Base-by-base conservation (phyloP, 441 rosid species). In the Eruca vesicaria region DNA sequence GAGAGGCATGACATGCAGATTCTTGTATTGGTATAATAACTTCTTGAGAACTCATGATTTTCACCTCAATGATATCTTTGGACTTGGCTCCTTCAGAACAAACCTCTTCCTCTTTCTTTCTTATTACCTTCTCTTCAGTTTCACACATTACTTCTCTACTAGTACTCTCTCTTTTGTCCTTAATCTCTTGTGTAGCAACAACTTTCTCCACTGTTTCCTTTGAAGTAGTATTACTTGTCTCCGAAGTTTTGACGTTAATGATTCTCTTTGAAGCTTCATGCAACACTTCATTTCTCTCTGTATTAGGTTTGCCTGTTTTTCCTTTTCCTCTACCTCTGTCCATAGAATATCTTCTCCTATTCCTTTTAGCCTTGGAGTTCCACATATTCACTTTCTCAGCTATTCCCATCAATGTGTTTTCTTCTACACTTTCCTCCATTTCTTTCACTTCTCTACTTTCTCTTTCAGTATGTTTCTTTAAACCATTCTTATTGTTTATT, bases 311-410 rank as follows among this genome's bases (percentile, higher is more conserved):
- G 45, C 45, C 45, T 10, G 5, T 55, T 63, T 55, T 66, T 10
- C 2, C 21, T 63, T 31, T 45, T 5, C 66, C 67, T 57, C 33
- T 64, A 1, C 57, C 63, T 58, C 50, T 70, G 18, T 65, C 80
- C 33, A 58, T 61, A 66, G 2, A 50, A 16, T 50, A 26, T 19
- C 21, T 72, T 62, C 50, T 73, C 62, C 45, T 62, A 31, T 62
- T 31, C 66, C 16, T 78, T 56, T 63, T 72, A 66, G 73, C 77
- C 62, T 72, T 68, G n/a, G 74, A 61, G 70, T 73, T 78, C 81
- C 81, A 78, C 56, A 78, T 6, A 31, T 68, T 78, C 81, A 78
- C 81, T 35, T 77, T 77, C 76, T 77, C 80, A 20, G 80, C 73
- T 77, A 77, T 77, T 60, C 80, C 80, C 76, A 77, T 70, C 20